These are phyloP conservation scores for Asterochloris sp. DNA, from an alignment of 139 green algal genomes.

Conservation along the genomic window DNA sequence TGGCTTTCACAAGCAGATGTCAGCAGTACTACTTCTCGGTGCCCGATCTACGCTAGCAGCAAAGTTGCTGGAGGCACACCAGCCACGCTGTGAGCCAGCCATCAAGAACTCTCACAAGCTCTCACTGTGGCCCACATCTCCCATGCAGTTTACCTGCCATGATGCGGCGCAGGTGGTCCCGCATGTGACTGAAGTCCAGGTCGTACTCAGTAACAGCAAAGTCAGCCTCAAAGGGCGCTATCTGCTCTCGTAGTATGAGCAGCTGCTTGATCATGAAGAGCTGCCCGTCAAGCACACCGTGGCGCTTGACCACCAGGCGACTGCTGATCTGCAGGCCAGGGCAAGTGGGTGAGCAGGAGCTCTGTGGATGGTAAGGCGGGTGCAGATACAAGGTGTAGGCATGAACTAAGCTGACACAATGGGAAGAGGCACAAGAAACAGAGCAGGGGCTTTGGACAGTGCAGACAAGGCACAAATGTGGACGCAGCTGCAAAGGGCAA, in stretches of 20 bases:
- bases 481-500: background rate
- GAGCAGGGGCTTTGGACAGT: background rate
- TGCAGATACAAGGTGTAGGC: background rate
- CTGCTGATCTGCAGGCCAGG: slow-evolving; percentile 23
- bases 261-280: slow-evolving; percentile 95
- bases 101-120: no score
- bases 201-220: slow-evolving; percentile 80
- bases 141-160: slow-evolving; percentile 31
- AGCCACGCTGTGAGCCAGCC: no score
- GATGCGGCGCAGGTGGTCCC: slow-evolving; percentile 80
- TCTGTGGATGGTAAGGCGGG: no score
- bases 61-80: no score
- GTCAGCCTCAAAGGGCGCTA: slow-evolving; percentile 85
- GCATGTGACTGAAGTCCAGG: slow-evolving; percentile 92
- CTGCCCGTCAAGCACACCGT: slow-evolving; percentile 68
- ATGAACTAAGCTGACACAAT: background rate
- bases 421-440: background rate
- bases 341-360: no score
- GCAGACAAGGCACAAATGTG: background rate
- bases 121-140: no score
- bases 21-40: no score
- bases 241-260: slow-evolving; percentile 90
- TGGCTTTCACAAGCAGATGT: no score
- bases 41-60: no score
- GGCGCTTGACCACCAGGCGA: slow-evolving; percentile 29